phyloP scores from a whole-genome alignment of 1,139 yeast genomes.

The Diutina ranongensis region DNA sequence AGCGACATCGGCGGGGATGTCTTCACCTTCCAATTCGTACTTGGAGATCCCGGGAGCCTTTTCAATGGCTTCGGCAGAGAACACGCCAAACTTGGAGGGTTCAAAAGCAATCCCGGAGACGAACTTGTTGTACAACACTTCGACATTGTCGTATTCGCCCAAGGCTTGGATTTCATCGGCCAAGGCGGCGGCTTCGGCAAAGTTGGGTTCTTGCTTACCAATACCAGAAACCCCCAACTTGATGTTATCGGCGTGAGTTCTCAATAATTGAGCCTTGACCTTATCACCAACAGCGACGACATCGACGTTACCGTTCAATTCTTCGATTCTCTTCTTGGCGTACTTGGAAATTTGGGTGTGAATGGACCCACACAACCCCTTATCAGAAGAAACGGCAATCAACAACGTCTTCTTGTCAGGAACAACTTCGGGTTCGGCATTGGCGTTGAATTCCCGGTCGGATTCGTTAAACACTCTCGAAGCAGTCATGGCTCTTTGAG shows the following conservation, averaged over 20 bases:
- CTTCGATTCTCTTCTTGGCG: conserved; percentile 55
- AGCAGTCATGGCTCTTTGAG: conserved; percentile 88
- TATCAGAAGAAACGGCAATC: conserved; percentile 88
- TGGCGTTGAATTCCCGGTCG: conserved; percentile 76
- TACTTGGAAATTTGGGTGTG: conserved; percentile 90
- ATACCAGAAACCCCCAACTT: conserved; percentile 77
- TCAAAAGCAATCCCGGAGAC: conserved; percentile 83
- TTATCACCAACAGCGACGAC: conserved; percentile 90
- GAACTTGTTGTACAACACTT: conserved; percentile 80
- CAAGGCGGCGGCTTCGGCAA: conserved; percentile 78
- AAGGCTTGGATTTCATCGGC: conserved; percentile 71
- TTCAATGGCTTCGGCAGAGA: conserved; percentile 61
- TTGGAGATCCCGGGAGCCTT: conserved; percentile 79
- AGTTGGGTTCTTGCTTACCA: conserved; percentile 95
- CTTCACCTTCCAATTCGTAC: conserved; percentile 75
- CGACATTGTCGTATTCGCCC: conserved; percentile 65
- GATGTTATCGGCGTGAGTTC: conserved; percentile 65
- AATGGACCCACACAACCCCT: conserved; percentile 97
- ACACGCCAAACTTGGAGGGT: conserved; percentile 63
- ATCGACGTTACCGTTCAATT: conserved; percentile 59
- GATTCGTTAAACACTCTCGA: conserved; percentile 80
- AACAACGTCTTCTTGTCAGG: conserved; percentile 55
- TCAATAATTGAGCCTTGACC: conserved; percentile 74
- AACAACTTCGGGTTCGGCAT: conserved; percentile 40
- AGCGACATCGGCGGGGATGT: conserved; percentile 49